Evolutionary conservation across 768 basidiomycete species (phyloP), one percentile per base, ranked within the genome.

Genomic region (Serpula lacrymans): DNA sequence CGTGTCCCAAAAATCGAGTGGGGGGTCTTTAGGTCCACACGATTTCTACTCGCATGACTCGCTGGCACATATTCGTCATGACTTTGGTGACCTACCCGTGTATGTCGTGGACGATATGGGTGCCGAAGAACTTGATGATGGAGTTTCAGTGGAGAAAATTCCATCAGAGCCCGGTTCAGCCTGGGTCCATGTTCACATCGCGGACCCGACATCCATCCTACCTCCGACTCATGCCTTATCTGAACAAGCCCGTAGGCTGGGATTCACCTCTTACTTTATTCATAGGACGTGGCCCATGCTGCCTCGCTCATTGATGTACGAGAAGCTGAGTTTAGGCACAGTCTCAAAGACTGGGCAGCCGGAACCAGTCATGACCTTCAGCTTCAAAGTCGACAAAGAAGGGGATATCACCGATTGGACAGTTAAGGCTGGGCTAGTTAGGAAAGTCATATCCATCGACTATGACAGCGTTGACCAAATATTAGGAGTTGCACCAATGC

Each of bases 81-180:
- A 97, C 59, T 95, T 92, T 61, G 90, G 88, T 18, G 55, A 82
- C 45, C 54, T 84, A 47, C 78, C 78, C 0, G 88, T 91, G 4
- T 98, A 84, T 58, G 84, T 94, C 14, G 82, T 99, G 40, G 96
- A 99, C 54, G 88, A 90, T 45, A 48, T 69, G 0, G 57, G 52
- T 6, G 93, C 96, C 0, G 64, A 84, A 52, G 96, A 99, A 55
- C 73, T 98, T 16, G 96, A 99, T 56, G 96, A 99, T 57, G 96
- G 92, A 2, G 52, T 99, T 23, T 94, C 93, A 2, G 55, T 97
- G 22, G 88, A 95, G 48, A 55, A 64, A n/a, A 71, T 84, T 23
- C 69, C 74, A 4, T 63, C 64, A 3, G 79, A 86, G 34, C 77
- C 78, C 2, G 75, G 70, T 12, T 70, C 61, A 14, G 56, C 64